Base-by-base conservation (phyloP, 78 protist species). In the Tieghemostelium lacteum region DNA sequence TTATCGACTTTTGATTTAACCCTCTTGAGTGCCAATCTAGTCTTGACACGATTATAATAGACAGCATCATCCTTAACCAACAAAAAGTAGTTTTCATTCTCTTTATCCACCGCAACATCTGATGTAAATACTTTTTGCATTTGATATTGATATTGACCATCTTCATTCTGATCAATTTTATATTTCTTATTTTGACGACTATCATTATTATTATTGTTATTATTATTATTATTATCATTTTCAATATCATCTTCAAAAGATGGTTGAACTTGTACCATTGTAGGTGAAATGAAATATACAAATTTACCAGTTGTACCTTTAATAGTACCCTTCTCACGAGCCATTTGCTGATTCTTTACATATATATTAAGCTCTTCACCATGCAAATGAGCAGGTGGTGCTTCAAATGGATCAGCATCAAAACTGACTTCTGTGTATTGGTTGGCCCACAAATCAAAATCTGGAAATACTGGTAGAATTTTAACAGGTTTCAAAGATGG, bases 271-370 rank as follows among this genome's bases (percentile, higher is more conserved):
- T 10, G 6, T 6, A 45, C 6, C 16, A 50, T 36, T 22, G 45
- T 42, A 26, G 91, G 91, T 22, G 91, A 50, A 7, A 83, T 83
- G n/a, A 55, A 83, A 36, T 83, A 83, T 40, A 83, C 91, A 60
- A 83, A 83, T 83, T 83, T 83, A 58, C 60, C 91, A n/a, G 80
- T 55, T 50, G 69, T 83, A 58, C 78, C 91, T 40, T 69, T 83
- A 36, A 83, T 65, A 31, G 69, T 58, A 57, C 77, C 91, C 29
- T 83, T 66, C 10, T 31, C 39, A 58, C 78, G n/a, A 34, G 55
- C 22, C 16, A 49, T 10, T 19, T 49, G 20, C 16, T 80, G 88
- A 22, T 37, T 28, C 3, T 20, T 33, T 17, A 70, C 54, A 31
- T 67, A 80, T 39, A 67, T 52, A 4, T 36, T 31, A 24, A 67